Base-by-base conservation (phyloP, 164 flowering plant species). In the Houttuynia cordata region DNA sequence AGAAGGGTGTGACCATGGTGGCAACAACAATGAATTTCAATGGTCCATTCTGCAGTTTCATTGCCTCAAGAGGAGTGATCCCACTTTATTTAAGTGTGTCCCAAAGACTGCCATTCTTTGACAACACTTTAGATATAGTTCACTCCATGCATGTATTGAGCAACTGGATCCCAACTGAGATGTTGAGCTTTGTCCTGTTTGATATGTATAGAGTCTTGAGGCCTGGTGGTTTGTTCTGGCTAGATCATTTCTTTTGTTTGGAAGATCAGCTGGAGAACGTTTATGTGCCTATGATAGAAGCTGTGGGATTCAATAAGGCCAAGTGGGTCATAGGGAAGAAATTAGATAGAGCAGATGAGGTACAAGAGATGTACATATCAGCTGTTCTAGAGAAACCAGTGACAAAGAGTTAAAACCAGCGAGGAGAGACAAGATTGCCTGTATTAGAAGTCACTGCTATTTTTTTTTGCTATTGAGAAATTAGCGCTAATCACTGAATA, bases 211-310 rank as follows among this genome's bases (percentile, higher is more conserved):
- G 94, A 52, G 82, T 87, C 21, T 71, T 87, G 10, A 77, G 94
- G 78, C 86, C 86, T 4, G 94, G 94, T 4, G 94, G 94, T 47
- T 34, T 82, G 59, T 81, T 87, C 54, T 84, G 87, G 90, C 71
- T n/a, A n/a, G n/a, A n/a, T n/a, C n/a, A n/a, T n/a, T n/a, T 87
- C 73, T 87, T 84, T 66, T 79, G 90, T 55, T 53, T 71, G 2
- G 79, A 69, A 0, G 73, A 66, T 24, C 76, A 84, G 69, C 30
- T 84, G 66, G 67, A 81, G 63, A 68, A 71, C 6, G 70, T 74
- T 6, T 84, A 84, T 56, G 62, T 12, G 56, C 90, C 88, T 10
- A 19, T 86, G 49, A 74, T 84, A 14, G 79, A 78, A n/a, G 69
- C 78, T 24, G 20, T 84, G 17, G 86, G 90, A 21, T 86, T 80